Evolutionary conservation across 2,329 filamentous ascomycete species (phyloP), one percentile per base, ranked within the genome.

Genomic region (Fusarium tupiense): DNA sequence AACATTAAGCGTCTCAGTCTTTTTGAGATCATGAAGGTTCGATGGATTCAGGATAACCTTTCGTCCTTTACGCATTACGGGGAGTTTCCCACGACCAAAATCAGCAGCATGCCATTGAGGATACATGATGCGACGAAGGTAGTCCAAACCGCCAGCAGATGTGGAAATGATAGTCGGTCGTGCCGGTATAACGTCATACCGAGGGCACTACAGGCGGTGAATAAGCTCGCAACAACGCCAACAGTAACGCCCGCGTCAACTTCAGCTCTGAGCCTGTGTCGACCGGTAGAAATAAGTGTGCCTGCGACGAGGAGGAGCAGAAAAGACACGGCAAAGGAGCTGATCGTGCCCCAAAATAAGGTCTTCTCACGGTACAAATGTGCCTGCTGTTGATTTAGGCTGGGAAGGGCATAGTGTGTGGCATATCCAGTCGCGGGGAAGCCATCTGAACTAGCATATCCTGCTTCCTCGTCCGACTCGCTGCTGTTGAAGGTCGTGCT

Each of bases 161-260:
- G 85, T 29, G 84, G 53, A 61, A 86, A 77, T 8, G 84, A 77
- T 14, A 88, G 75, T 20, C 77, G 79, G 56, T 87, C 86, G 46
- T 84, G 82, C 41, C 90, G 85, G 58, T 88, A 87, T 19, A 91
- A 80, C 72, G 89, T 87, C 79, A 88, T 86, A 40, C 88, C 89
- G 12, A 94, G 84, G 2, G 87, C 92, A 19, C 88, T 84, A 53
- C 90, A 89, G 2, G 89, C 90, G 76, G 91, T 91, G 68, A 91
- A 86, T 46, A 95, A 80, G 72, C 91, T 93, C 37, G 89, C 86
- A 38, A 93, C 86, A 22, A 92, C 90, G 16, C 92, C 93, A 46
- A 94, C 85, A 3, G 93, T 86, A 5, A 93, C 92, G 14, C 91
- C 93, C 0, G 89, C 89, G 76, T 95, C 92, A 8, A 96, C 93